These are phyloP conservation scores for Diaporthe helianthi DNA, from an alignment of 2,329 filamentous ascomycete genomes.

Conservation along the genomic window DNA sequence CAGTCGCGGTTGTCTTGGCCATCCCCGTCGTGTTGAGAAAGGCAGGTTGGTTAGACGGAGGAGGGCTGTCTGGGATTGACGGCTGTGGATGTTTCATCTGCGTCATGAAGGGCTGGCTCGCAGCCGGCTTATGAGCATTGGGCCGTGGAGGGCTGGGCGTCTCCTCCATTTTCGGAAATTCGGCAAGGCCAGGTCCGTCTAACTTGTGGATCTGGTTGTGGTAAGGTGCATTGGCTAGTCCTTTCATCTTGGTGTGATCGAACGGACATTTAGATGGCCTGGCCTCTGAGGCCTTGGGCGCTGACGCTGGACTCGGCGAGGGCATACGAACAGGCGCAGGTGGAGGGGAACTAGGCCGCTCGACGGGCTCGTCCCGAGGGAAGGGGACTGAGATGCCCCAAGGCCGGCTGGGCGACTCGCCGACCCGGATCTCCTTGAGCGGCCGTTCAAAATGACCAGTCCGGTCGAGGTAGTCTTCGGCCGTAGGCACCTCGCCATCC, in stretches of 20 bases:
- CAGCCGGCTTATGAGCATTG: conserved; percentile 12
- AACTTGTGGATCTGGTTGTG: conserved; percentile 41
- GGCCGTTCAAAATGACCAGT: conserved; percentile 82
- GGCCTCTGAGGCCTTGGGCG: conserved; percentile 18
- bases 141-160: conserved; percentile 28
- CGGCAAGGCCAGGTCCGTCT: conserved; percentile 30
- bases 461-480: conserved; percentile 63
- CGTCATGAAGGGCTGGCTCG: conserved; percentile 30
- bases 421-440: conserved; percentile 87
- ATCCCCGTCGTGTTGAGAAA: conserved; percentile 57
- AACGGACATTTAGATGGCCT: conserved; percentile 64
- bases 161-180: conserved; percentile 35
- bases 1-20: conserved; percentile 42
- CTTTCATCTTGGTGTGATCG: conserved; percentile 43
- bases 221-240: conserved; percentile 47
- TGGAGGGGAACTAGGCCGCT: conserved; percentile 60
- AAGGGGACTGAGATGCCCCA: conserved; percentile 81
- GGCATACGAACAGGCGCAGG: conserved; percentile 63
- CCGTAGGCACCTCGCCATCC: conserved; percentile 50
- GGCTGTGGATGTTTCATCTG: conserved; percentile 38
- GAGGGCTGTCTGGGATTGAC: conserved; percentile 39
- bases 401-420: conserved; percentile 89
- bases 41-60: conserved; percentile 51
- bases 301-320: conserved; percentile 43
- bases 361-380: conserved; percentile 55